phyloP scores from a whole-genome alignment of 1,284 basidiomycete genomes.

The Malassezia japonica region DNA sequence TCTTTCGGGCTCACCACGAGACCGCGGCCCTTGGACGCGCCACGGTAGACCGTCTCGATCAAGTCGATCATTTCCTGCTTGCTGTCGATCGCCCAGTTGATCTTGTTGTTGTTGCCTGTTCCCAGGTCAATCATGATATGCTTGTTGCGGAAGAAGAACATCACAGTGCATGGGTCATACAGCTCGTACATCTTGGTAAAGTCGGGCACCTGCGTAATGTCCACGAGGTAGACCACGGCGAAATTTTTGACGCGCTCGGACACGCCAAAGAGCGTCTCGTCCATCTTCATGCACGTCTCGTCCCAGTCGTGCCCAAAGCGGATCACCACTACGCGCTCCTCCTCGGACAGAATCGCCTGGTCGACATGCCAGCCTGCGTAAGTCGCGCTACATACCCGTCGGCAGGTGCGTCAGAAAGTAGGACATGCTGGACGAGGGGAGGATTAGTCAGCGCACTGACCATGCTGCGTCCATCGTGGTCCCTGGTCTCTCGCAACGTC shows the following conservation, averaged over 20 bases:
- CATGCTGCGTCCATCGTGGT: slow-evolving; percentile 5
- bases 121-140: slow-evolving; percentile 99
- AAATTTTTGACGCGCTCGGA: slow-evolving; percentile 97
- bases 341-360: slow-evolving; percentile 89
- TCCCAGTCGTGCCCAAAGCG: slow-evolving; percentile 91
- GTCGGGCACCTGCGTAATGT: slow-evolving; percentile 94
- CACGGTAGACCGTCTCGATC: slow-evolving; percentile 94
- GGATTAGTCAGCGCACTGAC: slow-evolving; percentile 1
- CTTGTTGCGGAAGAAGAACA: slow-evolving; percentile 62
- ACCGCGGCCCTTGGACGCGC: slow-evolving; percentile 94
- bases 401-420: slow-evolving; percentile 79
- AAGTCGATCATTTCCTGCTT: slow-evolving; percentile 71
- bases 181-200: slow-evolving; percentile 72
- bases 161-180: slow-evolving; percentile 30
- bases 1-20: slow-evolving; percentile 84
- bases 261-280: slow-evolving; percentile 86
- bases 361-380: slow-evolving; percentile 42
- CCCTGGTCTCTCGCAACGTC: no score
- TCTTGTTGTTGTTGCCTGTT: slow-evolving; percentile 99
- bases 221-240: slow-evolving; percentile 87
- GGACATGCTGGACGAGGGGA: slow-evolving; percentile 47
- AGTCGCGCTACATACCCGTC: slow-evolving; percentile 54
- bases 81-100: slow-evolving; percentile 51
- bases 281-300: slow-evolving; percentile 94
- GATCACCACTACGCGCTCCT: slow-evolving; percentile 87